These are phyloP conservation scores for Fragilaria radians DNA, from an alignment of 108 stramenopile genomes.

Conservation along the genomic window DNA sequence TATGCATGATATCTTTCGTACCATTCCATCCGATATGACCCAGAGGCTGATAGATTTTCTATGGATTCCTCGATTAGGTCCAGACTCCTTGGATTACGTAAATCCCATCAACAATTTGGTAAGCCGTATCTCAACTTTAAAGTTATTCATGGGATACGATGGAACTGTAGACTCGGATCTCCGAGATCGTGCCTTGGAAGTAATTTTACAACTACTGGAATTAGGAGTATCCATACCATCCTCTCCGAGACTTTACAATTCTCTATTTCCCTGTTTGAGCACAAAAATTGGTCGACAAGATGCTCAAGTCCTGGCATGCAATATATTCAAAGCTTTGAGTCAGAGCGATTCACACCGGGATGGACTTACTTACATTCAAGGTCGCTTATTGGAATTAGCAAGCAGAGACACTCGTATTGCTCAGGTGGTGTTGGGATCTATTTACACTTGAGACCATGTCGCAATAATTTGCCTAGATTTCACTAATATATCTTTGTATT, in stretches of 20 bases:
- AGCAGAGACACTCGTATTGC: slow-evolving; percentile 56
- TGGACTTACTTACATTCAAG: slow-evolving; percentile 55
- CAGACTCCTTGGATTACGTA: slow-evolving; percentile 69
- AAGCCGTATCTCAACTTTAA: slow-evolving; percentile 48
- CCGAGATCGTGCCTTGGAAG: slow-evolving; percentile 71
- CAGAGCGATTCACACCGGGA: slow-evolving; percentile 39
- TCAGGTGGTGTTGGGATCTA: slow-evolving; percentile 55
- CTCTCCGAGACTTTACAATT: slow-evolving; percentile 50
- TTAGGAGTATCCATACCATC: slow-evolving; percentile 50
- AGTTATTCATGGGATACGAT: slow-evolving; percentile 62
- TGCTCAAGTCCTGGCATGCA: slow-evolving; percentile 48
- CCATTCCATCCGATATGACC: slow-evolving; percentile 50
- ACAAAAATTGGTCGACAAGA: slow-evolving; percentile 59
- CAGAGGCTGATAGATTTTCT: slow-evolving; percentile 56
- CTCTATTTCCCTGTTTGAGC: slow-evolving; percentile 61
- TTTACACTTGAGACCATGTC: no score
- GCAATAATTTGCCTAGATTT: no score
- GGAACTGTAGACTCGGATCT: slow-evolving; percentile 70
- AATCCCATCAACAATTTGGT: slow-evolving; percentile 69
- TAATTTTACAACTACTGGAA: slow-evolving; percentile 63
- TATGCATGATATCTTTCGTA: slow-evolving; percentile 47
- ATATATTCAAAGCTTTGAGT: slow-evolving; percentile 53
- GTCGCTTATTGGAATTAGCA: slow-evolving; percentile 56
- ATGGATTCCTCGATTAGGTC: slow-evolving; percentile 66
- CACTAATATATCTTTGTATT: no score